phyloP scores from a whole-genome alignment of 176 grass and related monocot species.

The Rhipidocladum racemiflorum region DNA sequence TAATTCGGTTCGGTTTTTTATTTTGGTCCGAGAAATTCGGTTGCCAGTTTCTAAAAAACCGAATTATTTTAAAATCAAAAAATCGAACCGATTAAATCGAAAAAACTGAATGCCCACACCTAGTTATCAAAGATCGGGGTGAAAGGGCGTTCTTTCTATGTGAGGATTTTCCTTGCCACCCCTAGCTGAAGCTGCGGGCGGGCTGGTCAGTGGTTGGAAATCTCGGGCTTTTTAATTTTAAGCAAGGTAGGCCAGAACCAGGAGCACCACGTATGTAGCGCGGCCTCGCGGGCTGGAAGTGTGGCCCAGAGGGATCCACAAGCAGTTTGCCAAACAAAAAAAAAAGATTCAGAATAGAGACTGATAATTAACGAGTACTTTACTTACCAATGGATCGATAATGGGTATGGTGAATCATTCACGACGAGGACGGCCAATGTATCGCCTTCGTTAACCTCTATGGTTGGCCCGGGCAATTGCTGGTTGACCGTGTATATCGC shows the following conservation, averaged over 20 bases:
- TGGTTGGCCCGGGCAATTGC: conserved; percentile 33
- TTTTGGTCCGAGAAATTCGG: no score
- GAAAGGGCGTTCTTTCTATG: no score
- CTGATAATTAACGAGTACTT: no score
- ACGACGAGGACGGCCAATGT: conserved; percentile 31
- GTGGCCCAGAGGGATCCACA: neutral
- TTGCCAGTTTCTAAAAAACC: no score
- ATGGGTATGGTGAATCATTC: conserved; percentile 30
- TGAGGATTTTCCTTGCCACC: no score
- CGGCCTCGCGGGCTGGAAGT: neutral
- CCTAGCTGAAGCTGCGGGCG: no score
- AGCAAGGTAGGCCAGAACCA: neutral
- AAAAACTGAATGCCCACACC: no score
- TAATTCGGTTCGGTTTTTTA: no score
- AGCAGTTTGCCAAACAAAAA: neutral
- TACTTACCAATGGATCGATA: conserved; percentile 32
- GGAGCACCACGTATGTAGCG: neutral
- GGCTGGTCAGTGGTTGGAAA: neutral
- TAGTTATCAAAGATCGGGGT: no score
- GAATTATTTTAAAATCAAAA: no score
- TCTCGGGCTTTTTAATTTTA: neutral
- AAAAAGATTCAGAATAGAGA: neutral
- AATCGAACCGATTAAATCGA: no score
- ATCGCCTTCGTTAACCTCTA: conserved; percentile 43
- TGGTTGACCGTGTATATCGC: conserved; percentile 33